Conservation (phyloP, 345 rosid species). For the Nephelium lappaceum region DNA sequence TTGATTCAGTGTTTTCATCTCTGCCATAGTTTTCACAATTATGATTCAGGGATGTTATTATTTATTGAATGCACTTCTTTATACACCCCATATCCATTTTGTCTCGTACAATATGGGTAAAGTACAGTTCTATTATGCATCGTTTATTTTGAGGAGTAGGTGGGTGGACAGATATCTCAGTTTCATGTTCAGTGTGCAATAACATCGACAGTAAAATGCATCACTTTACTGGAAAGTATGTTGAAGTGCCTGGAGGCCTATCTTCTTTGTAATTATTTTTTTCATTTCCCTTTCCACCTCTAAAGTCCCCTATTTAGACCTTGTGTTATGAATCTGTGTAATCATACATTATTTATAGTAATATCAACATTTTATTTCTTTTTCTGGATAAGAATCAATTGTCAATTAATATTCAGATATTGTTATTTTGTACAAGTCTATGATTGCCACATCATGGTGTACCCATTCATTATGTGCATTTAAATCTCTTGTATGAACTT, state of each 20-base stretch:
- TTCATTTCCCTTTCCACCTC: not conserved
- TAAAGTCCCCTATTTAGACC: not conserved
- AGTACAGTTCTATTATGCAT: not conserved
- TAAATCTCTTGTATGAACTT: not conserved
- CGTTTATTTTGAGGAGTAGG: not conserved
- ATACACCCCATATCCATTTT: not conserved
- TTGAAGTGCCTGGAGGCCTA: not conserved
- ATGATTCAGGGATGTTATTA: not conserved
- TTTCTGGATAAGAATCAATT: not conserved
- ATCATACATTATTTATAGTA: not conserved
- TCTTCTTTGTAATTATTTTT: not conserved
- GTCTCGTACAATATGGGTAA: not conserved
- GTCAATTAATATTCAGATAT: not conserved
- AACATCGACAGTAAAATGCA: not conserved
- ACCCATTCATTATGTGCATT: not conserved
- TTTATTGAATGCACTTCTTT: not conserved
- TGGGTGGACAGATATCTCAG: not conserved
- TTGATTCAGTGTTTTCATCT: not conserved
- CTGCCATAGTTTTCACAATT: not conserved
- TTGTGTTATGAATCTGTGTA: not conserved
- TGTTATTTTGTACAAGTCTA: not conserved
- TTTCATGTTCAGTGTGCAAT: not conserved
- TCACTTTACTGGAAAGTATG: not conserved
- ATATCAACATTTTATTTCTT: too few species aligned
- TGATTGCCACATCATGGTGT: not conserved